Evolutionary conservation across 1,139 yeast genomes (phyloP).

Genomic region (Saccharomyces hybrid): DNA sequence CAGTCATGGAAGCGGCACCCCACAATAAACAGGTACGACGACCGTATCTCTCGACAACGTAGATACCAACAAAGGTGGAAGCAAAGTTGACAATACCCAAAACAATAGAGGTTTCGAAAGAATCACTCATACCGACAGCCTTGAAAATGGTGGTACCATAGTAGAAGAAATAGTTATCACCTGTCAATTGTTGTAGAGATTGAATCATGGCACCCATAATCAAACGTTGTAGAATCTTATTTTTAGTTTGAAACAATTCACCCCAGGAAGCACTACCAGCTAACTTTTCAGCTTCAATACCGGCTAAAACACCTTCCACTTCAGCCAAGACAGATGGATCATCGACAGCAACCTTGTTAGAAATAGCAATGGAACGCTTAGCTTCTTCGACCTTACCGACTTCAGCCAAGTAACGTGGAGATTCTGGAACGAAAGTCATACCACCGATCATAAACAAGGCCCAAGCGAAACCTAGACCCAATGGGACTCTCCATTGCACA

Average conservation of each 20-base stretch:
- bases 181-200: slow-evolving; percentile 65
- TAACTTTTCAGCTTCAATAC: slow-evolving; percentile 51
- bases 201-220: slow-evolving; percentile 54
- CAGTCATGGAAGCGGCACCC: slow-evolving; percentile 57
- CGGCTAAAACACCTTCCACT: slow-evolving; percentile 52
- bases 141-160: slow-evolving; percentile 68
- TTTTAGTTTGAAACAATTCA: slow-evolving; percentile 48
- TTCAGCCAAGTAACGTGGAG: slow-evolving; percentile 64
- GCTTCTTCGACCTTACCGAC: slow-evolving; percentile 51
- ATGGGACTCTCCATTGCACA: slow-evolving; percentile 57
- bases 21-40: slow-evolving; percentile 54
- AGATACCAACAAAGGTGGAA: slow-evolving; percentile 61
- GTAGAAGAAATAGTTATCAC: slow-evolving; percentile 71
- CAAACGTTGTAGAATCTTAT: slow-evolving; percentile 51
- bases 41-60: slow-evolving; percentile 57
- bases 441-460: slow-evolving; percentile 41
- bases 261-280: slow-evolving; percentile 60
- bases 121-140: slow-evolving; percentile 62
- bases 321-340: slow-evolving; percentile 53
- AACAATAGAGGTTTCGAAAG: slow-evolving; percentile 69
- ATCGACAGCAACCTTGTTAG: slow-evolving; percentile 49
- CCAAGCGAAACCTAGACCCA: slow-evolving; percentile 46
- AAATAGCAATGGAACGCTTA: slow-evolving; percentile 46
- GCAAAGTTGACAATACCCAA: slow-evolving; percentile 70
- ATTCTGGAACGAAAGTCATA: slow-evolving; percentile 65